Conservation (phyloP, 306 rosid genomes). For the Echinosophora koreensis region DNA sequence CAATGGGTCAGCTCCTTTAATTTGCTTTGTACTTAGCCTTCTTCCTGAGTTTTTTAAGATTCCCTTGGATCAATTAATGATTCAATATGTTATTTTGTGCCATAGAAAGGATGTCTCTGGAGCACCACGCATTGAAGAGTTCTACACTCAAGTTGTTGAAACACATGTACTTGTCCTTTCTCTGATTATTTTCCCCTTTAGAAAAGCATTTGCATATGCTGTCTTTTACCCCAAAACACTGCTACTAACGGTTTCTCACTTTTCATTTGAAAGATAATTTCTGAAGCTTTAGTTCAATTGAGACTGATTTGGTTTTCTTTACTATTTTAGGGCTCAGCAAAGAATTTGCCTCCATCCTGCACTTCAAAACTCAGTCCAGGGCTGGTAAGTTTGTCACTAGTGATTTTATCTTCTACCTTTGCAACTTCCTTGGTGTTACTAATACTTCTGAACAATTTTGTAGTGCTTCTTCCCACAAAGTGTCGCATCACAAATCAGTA, state of each 20-base stretch:
- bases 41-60: background rate
- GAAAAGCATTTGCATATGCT: constrained; percentile 6
- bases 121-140: constrained; percentile 55
- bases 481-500: constrained; percentile 58
- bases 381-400: constrained; percentile 56
- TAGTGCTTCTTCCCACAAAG: constrained; percentile 95
- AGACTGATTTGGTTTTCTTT: background rate
- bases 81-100: constrained; percentile 18
- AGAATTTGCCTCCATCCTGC: constrained; percentile 76
- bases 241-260: background rate
- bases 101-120: constrained; percentile 82
- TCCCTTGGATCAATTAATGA: constrained; percentile 5
- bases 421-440: constrained; percentile 26
- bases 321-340: constrained; percentile 63
- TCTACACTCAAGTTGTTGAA: constrained; percentile 62
- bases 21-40: constrained; percentile 7
- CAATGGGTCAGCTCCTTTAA: constrained; percentile 58
- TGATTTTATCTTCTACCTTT: constrained; percentile 8
- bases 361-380: constrained; percentile 67
- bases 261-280: constrained; percentile 22
- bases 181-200: constrained; percentile 17
- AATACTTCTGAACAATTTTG: constrained; percentile 43
- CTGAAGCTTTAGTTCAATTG: constrained; percentile 3
- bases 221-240: background rate
- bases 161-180: constrained; percentile 69